Evolutionary conservation across 805 yeast genomes (phyloP).

Genomic region (Starmerella floricola): DNA sequence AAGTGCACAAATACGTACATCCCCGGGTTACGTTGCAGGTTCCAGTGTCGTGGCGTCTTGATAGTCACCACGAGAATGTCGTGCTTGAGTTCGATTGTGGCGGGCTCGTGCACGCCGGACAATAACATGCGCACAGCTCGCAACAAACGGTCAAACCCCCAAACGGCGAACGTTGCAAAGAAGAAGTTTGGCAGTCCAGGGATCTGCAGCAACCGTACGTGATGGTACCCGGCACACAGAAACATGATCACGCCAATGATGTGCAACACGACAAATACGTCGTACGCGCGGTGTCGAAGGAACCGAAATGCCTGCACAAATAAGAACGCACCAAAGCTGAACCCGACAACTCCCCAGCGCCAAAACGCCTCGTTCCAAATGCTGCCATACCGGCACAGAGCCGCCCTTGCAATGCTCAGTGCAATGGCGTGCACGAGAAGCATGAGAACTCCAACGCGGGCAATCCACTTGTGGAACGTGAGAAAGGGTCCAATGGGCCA

Average conservation of each 20-base stretch:
- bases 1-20: slow-evolving; percentile 42
- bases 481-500: slow-evolving; percentile 48
- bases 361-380: slow-evolving; percentile 16
- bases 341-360: slow-evolving; percentile 22
- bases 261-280: slow-evolving; percentile 44
- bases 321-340: slow-evolving; percentile 31
- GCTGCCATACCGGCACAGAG: slow-evolving; percentile 7
- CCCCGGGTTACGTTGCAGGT: slow-evolving; percentile 38
- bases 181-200: slow-evolving; percentile 28
- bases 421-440: slow-evolving; percentile 25
- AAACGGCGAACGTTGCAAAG: slow-evolving; percentile 47
- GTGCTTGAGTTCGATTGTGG: slow-evolving; percentile 10
- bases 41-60: slow-evolving; percentile 37
- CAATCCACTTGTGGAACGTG: slow-evolving; percentile 39
- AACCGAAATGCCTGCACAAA: slow-evolving; percentile 38
- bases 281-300: slow-evolving; percentile 46
- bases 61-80: slow-evolving; percentile 23
- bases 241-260: slow-evolving; percentile 37
- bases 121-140: slow-evolving; percentile 40
- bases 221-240: slow-evolving; percentile 48
- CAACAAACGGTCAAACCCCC: slow-evolving; percentile 55
- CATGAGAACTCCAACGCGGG: slow-evolving; percentile 21
- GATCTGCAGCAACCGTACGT: slow-evolving; percentile 23
- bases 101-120: slow-evolving; percentile 4
- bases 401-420: slow-evolving; percentile 15